These are phyloP conservation scores for Spiraea crenata DNA, from an alignment of 331 rosid genomes.

Conservation along the genomic window DNA sequence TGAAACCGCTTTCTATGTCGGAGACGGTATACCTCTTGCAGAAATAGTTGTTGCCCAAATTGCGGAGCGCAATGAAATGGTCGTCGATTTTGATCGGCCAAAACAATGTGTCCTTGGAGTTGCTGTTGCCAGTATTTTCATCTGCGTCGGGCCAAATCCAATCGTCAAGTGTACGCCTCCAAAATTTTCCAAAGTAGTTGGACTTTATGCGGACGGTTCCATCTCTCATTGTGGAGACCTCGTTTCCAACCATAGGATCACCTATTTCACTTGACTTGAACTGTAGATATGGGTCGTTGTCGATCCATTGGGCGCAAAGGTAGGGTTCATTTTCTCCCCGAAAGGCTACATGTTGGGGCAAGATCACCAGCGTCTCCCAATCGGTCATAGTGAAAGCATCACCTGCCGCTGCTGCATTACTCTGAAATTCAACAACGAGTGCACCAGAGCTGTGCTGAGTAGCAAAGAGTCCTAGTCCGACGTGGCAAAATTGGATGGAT, in stretches of 20 bases:
- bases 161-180: neutral
- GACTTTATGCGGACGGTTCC: neutral
- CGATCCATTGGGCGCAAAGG: neutral
- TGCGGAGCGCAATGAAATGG: constrained; percentile 1
- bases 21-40: neutral
- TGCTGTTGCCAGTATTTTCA: too few species aligned
- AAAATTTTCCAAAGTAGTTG: neutral
- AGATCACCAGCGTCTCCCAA: neutral
- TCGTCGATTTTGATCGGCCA: neutral
- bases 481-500: too few species aligned
- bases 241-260: neutral
- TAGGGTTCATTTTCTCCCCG: neutral
- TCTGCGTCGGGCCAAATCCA: constrained; percentile 2
- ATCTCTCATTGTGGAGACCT: neutral
- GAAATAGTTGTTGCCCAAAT: neutral
- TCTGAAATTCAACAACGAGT: too few species aligned
- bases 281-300: neutral
- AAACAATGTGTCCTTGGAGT: neutral
- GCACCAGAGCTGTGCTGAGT: too few species aligned
- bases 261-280: neutral
- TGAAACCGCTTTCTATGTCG: neutral
- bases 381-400: neutral
- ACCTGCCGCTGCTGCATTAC: too few species aligned
- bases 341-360: constrained; percentile 16
- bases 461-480: too few species aligned